Percentiles rank a stretch among this genome's conserved stretches.
phyloP scores from a whole-genome alignment of 305 asterid genomes.

The Rubia tinctorum region DNA sequence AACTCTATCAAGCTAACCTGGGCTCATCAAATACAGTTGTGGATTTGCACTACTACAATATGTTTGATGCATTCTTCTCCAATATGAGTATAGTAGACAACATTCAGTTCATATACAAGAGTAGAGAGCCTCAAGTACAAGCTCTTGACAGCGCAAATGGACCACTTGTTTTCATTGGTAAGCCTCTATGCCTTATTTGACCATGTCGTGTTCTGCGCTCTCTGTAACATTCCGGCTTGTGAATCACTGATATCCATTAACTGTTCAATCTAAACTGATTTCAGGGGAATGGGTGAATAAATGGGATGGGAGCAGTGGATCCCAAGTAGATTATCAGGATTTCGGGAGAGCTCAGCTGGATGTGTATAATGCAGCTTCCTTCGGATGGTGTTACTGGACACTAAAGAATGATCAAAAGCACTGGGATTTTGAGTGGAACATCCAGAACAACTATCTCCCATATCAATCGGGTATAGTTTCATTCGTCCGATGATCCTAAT shows the following conservation, averaged over 20 bases:
- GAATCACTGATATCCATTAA: not conserved
- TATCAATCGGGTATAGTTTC: conserved; percentile 42
- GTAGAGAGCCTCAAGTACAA: conserved; percentile 56
- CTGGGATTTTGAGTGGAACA: conserved; percentile 90
- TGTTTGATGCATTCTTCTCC: conserved; percentile 47
- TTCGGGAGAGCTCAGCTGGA: conserved; percentile 71
- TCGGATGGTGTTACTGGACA: conserved; percentile 84
- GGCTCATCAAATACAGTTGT: conserved; percentile 53
- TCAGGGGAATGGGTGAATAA: conserved; percentile 89
- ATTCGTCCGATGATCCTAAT: not conserved
- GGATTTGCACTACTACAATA: conserved; percentile 77
- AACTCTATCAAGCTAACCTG: conserved; percentile 62
- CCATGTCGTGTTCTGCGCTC: not conserved
- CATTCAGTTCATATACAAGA: conserved; percentile 49
- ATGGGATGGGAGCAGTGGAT: conserved; percentile 50
- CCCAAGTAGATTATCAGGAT: conserved; percentile 56
- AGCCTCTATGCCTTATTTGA: conserved; percentile 8
- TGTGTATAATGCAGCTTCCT: conserved; percentile 64
- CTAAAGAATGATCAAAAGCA: conserved; percentile 57
- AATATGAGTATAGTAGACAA: conserved; percentile 53
- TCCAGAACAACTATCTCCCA: conserved; percentile 54
- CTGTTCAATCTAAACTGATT: not conserved
- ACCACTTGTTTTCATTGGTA: conserved; percentile 69
- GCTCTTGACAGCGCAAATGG: conserved; percentile 65
- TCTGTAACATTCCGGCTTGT: not conserved